Evolutionary conservation across 495 filamentous ascomycete genomes (phyloP).

Genomic region (Cercophora newfieldiana): DNA sequence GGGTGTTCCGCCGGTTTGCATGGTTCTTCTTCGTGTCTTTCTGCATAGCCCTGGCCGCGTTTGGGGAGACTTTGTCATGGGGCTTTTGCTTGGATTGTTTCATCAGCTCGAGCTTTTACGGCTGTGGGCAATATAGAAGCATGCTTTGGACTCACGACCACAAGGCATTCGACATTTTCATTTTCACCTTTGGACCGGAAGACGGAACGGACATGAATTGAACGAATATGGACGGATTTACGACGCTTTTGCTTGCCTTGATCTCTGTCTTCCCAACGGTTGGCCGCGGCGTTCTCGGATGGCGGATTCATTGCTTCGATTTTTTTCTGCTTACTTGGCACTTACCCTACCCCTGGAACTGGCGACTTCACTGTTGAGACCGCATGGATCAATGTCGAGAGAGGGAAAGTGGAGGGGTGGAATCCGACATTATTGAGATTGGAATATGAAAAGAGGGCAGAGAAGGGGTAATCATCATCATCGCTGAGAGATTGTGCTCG

Average conservation of each 20-base stretch:
- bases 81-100: slow-evolving; percentile 12
- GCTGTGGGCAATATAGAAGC: not conserved
- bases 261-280: not conserved
- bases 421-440: slow-evolving; percentile 5
- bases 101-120: not conserved
- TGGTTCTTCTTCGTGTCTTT: slow-evolving; percentile 14
- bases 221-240: slow-evolving; percentile 15
- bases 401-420: not conserved
- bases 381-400: not conserved
- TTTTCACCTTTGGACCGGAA: slow-evolving; percentile 11
- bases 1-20: slow-evolving; percentile 8
- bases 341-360: not conserved
- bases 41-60: slow-evolving; percentile 26
- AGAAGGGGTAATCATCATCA: slow-evolving; percentile 5
- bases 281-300: slow-evolving; percentile 5
- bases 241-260: slow-evolving; percentile 4
- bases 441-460: slow-evolving; percentile 7
- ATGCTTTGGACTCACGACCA: slow-evolving; percentile 3
- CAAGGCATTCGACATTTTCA: slow-evolving; percentile 2
- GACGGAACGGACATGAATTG: slow-evolving; percentile 15
- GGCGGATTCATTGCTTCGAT: slow-evolving; percentile 12
- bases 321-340: not conserved
- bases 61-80: slow-evolving; percentile 8
- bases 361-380: not conserved
- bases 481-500: not conserved